Conservation (phyloP, 345 rosid species). For the Aethionema arabicum region DNA sequence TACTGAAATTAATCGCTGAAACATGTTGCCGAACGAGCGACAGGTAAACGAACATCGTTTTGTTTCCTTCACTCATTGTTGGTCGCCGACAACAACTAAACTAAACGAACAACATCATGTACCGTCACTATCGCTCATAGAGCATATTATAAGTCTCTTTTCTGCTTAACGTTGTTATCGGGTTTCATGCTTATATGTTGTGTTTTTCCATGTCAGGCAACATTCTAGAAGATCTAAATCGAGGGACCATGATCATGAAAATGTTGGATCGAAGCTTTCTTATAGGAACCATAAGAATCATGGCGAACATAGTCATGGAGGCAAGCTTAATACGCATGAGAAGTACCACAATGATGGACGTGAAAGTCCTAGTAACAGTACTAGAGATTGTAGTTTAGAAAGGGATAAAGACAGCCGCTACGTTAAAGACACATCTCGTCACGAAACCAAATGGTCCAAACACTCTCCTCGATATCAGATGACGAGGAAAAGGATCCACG, state of each 20-base stretch:
- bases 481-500: slow-evolving; percentile 22
- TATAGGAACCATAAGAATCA: slow-evolving; percentile 34
- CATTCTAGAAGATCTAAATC: slow-evolving; percentile 51
- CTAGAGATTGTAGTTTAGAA: slow-evolving; percentile 43
- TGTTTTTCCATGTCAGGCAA: slow-evolving; percentile 43
- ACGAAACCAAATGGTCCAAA: slow-evolving; percentile 35
- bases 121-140: too few species aligned
- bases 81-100: too few species aligned
- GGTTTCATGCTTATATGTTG: slow-evolving; percentile 23
- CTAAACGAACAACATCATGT: too few species aligned
- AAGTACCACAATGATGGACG: slow-evolving; percentile 31
- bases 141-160: background rate
- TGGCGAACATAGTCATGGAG: slow-evolving; percentile 22
- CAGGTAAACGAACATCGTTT: too few species aligned
- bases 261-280: slow-evolving; percentile 28
- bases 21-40: too few species aligned
- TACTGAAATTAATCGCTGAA: too few species aligned
- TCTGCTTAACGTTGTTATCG: slow-evolving; percentile 7
- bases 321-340: slow-evolving; percentile 19
- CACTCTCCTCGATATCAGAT: slow-evolving; percentile 31
- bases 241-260: slow-evolving; percentile 37
- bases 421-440: slow-evolving; percentile 29
- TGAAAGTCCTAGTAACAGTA: slow-evolving; percentile 33
- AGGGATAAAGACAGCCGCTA: slow-evolving; percentile 31
- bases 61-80: too few species aligned